Base-by-base conservation (phyloP, 495 filamentous ascomycete genomes). In the Podospora australis region DNA sequence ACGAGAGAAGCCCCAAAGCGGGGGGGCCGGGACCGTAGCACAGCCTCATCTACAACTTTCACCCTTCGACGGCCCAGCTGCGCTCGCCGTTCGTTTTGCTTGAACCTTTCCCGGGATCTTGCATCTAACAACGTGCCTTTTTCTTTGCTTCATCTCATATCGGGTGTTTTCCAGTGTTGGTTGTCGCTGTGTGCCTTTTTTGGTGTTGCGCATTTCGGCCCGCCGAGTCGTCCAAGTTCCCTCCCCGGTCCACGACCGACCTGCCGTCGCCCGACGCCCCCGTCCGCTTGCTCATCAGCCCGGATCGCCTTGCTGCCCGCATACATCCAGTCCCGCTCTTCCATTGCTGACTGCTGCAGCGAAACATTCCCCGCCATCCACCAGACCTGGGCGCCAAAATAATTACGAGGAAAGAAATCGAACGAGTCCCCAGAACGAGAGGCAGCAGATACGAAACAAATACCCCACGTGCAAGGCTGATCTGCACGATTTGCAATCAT, bases 11-110 rank as follows among this genome's bases (percentile, higher is more conserved):
- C 38, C 35, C 49, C 40, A 56, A 56, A 56, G 54, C 54, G 54
- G 54, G 54, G 53, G 42, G 50, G 11, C 49, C 49, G 45, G 46
- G 36, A 39, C 32, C 34, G 35, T 39, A 24, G 20, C 61, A 64
- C 61, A 64, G 61, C 61, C 61, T 60, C 61, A 62, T 35, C n/a
- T 52, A 48, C 56, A 44, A 51, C 40, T 55, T 23, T 13, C 25
- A 40, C 29, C 51, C 28, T 20, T 55, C 49, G 28, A 44, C 39
- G 28, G 32, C 34, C 49, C 42, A 25, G 39, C 44, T 45, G 44
- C 39, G 45, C 40, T 49, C 34, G 32, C 39, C 25, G 32, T 42
- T 46, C 49, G 42, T 42, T 39, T 35, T 41, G 34, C 5, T 36
- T 36, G 13, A 10, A 16, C 34, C 34, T 36, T 36, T 19, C 30